A percentile compares a stretch with the other conserved stretches of the same genome.
phyloP scores from a whole-genome alignment of 495 filamentous ascomycete species.

The Podospora pseudocomata region DNA sequence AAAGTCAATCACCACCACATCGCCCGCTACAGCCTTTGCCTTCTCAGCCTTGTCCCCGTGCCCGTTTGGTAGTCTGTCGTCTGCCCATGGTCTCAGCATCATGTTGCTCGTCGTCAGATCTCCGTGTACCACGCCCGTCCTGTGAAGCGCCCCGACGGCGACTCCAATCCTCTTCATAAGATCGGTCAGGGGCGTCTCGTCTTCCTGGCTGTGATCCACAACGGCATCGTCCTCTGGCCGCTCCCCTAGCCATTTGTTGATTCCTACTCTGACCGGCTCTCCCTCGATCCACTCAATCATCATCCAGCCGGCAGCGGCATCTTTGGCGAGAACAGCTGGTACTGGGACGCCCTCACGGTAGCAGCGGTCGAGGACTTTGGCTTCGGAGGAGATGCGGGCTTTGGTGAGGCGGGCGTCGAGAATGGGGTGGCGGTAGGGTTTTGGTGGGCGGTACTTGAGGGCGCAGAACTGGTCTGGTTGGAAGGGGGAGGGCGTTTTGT shows the following conservation, averaged over 20 bases:
- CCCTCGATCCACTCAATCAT: conserved; percentile 89
- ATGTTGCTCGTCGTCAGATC: conserved; percentile 98
- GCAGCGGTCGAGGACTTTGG: conserved; percentile 73
- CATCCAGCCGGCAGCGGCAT: conserved; percentile 75
- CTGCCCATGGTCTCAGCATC: conserved; percentile 60
- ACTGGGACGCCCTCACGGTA: conserved; percentile 72
- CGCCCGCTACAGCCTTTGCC: conserved; percentile 52
- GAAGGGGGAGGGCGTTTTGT: conserved; percentile 58
- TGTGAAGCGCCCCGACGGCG: conserved; percentile 77
- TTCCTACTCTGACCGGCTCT: conserved; percentile 58
- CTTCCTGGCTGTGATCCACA: conserved; percentile 22
- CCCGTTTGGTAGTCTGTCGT: conserved; percentile 17
- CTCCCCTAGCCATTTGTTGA: conserved; percentile 61
- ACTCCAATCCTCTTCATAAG: conserved; percentile 70
- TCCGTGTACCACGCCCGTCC: conserved; percentile 80
- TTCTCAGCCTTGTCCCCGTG: conserved; percentile 20
- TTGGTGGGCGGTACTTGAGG: conserved; percentile 89
- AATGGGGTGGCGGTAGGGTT: conserved; percentile 85
- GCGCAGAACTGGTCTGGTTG: conserved; percentile 65
- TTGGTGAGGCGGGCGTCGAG: conserved; percentile 87
- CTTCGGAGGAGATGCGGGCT: conserved; percentile 80
- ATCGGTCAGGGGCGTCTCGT: conserved; percentile 37
- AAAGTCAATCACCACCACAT: conserved; percentile 92
- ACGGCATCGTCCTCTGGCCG: conserved; percentile 43
- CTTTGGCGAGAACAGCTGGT: conserved; percentile 70